These are phyloP conservation scores for Adansonia gregorii DNA, from an alignment of 441 rosid genomes.

Conservation along the genomic window DNA sequence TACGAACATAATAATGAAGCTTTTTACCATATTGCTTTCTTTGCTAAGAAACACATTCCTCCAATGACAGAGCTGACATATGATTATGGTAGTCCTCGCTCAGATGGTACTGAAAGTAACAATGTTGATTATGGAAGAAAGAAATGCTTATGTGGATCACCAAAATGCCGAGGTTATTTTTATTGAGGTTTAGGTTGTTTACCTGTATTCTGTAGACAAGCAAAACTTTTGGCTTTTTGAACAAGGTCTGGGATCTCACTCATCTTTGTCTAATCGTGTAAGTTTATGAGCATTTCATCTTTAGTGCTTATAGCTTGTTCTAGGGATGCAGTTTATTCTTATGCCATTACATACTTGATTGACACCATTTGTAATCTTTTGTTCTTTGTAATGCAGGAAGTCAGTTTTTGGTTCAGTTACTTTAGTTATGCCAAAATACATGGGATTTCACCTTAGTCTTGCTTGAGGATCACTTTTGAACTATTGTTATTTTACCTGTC, in stretches of 20 bases:
- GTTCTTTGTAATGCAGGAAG: too few relatives aligned
- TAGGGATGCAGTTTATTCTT: not conserved
- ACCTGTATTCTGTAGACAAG: conserved; percentile 5
- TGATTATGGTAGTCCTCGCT: conserved; percentile 46
- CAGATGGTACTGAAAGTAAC: conserved; percentile 26
- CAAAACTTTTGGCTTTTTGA: not conserved
- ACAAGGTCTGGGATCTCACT: not conserved
- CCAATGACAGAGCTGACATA: conserved; percentile 59
- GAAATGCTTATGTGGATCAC: conserved; percentile 65
- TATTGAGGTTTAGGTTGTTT: conserved; percentile 22
- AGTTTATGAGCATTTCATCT: not conserved
- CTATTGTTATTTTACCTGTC: not conserved
- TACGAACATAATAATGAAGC: conserved; percentile 38
- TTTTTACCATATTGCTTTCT: conserved; percentile 50
- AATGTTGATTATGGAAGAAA: conserved; percentile 35
- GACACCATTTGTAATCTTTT: too few relatives aligned
- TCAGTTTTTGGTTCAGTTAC: too few relatives aligned
- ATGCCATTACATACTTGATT: not conserved
- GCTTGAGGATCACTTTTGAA: not conserved
- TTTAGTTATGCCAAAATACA: not conserved
- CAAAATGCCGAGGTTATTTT: conserved; percentile 57
- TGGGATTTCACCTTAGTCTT: not conserved
- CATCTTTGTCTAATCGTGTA: not conserved
- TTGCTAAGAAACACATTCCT: conserved; percentile 54
- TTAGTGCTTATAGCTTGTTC: not conserved